Percentiles rank a stretch among this genome's conserved stretches.
Evolutionary conservation across 148 eudicot species (phyloP).

Genomic region (Persicaria maculosa): DNA sequence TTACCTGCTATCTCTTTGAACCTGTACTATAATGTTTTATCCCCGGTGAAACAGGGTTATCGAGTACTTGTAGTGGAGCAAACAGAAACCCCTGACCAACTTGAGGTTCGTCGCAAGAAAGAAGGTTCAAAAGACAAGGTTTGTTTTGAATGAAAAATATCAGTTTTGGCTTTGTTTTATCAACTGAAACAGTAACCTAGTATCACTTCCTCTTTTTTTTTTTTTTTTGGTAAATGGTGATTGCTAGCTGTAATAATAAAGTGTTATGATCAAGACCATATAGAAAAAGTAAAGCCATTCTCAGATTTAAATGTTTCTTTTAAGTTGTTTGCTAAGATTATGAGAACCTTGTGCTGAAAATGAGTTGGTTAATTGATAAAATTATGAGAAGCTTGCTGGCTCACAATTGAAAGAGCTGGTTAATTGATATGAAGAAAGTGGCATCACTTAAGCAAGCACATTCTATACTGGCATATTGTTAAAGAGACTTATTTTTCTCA

Average conservation of each 20-base stretch:
- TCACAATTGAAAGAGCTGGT: neutral
- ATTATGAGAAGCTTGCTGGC: neutral
- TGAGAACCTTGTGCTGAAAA: neutral
- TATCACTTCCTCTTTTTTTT: neutral
- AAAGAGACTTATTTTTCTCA: neutral
- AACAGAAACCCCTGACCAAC: constrained; percentile 96
- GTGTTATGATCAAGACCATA: neutral
- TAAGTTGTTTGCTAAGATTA: neutral
- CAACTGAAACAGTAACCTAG: neutral
- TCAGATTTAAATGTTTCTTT: neutral
- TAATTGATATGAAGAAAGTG: neutral
- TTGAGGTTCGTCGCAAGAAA: constrained; percentile 76
- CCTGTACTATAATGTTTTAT: constrained; percentile 1
- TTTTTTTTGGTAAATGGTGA: neutral
- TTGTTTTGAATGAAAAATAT: neutral
- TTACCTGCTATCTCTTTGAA: neutral
- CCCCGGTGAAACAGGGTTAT: constrained; percentile 58
- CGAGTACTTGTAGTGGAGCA: constrained; percentile 98
- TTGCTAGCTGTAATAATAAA: neutral
- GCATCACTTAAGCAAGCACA: neutral
- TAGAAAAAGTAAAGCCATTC: neutral
- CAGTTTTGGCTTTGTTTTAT: neutral
- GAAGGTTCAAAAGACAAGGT: constrained; percentile 97
- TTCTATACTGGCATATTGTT: neutral
- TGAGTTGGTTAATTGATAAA: neutral